Percentiles rank a stretch among this genome's conserved stretches.
phyloP scores from a whole-genome alignment of 768 basidiomycete genomes.

The Auriscalpium microsporum region DNA sequence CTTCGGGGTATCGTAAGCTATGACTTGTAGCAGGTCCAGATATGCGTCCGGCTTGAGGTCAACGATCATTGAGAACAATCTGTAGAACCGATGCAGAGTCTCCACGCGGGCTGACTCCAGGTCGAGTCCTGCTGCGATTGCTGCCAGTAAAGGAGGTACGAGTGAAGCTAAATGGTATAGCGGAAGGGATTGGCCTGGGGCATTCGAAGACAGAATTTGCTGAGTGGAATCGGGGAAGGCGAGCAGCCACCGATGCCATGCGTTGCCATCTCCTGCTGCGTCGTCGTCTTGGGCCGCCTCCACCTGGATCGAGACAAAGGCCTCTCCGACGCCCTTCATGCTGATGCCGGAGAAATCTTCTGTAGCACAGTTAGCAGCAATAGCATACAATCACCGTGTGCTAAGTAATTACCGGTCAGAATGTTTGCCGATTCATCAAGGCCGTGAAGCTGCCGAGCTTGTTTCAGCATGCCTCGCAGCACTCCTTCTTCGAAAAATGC shows the following conservation, averaged over 20 bases:
- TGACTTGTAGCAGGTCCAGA: conserved; percentile 61
- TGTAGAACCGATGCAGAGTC: conserved; percentile 40
- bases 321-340: background rate
- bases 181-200: conserved; percentile 44
- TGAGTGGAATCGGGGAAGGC: conserved; percentile 2
- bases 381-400: background rate
- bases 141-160: conserved; percentile 51
- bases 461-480: conserved; percentile 44
- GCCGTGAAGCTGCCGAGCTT: conserved; percentile 28
- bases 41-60: conserved; percentile 58
- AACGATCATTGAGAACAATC: conserved; percentile 45
- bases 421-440: conserved; percentile 2
- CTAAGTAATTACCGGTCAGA: no score
- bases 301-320: conserved; percentile 16
- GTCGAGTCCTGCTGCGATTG: conserved; percentile 52
- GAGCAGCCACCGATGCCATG: conserved; percentile 19
- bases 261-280: background rate
- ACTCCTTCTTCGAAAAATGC: conserved; percentile 60
- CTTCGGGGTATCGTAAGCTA: conserved; percentile 54
- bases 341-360: background rate
- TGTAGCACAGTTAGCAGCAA: background rate
- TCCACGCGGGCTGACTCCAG: conserved; percentile 25
- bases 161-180: conserved; percentile 57
- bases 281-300: conserved; percentile 8
- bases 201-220: conserved; percentile 37